Conservation (phyloP, 2,329 filamentous ascomycete species). For the Chaetoscypha palmicola region DNA sequence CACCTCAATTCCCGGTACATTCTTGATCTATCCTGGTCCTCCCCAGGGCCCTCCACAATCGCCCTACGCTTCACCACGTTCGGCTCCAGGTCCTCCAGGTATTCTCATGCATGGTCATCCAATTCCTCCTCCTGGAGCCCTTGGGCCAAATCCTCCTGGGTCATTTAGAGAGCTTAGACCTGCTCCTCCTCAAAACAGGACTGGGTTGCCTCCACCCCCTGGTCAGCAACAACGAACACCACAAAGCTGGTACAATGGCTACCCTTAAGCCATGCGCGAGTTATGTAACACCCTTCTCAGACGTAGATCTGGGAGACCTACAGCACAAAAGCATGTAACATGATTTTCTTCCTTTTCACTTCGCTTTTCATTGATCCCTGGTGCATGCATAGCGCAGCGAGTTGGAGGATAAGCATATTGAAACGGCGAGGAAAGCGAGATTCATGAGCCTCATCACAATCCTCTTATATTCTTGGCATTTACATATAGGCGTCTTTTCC, state of each 20-base stretch:
- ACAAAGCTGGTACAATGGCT: background rate
- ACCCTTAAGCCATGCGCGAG: no score
- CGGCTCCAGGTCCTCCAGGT: constrained; percentile 5
- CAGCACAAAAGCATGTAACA: no score
- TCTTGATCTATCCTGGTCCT: constrained; percentile 4
- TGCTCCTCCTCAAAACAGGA: constrained; percentile 15
- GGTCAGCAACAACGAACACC: background rate
- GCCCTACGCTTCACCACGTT: constrained; percentile 9
- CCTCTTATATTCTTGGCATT: no score
- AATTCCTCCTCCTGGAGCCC: background rate
- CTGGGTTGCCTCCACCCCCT: background rate
- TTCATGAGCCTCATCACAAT: no score
- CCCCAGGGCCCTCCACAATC: constrained; percentile 2
- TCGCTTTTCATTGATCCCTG: no score
- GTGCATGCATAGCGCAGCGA: no score
- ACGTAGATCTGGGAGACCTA: no score
- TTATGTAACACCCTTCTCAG: no score
- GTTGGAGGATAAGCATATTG: no score
- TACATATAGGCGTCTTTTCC: no score
- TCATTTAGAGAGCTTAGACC: constrained; percentile 15
- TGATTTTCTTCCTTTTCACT: no score
- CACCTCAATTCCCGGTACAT: background rate
- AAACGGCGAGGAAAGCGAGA: no score
- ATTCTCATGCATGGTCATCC: background rate
- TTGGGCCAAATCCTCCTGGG: background rate